A percentile compares a stretch with the other conserved stretches of the same genome.
phyloP scores from a whole-genome alignment of 768 basidiomycete species.

The Lactarius deliciosus region DNA sequence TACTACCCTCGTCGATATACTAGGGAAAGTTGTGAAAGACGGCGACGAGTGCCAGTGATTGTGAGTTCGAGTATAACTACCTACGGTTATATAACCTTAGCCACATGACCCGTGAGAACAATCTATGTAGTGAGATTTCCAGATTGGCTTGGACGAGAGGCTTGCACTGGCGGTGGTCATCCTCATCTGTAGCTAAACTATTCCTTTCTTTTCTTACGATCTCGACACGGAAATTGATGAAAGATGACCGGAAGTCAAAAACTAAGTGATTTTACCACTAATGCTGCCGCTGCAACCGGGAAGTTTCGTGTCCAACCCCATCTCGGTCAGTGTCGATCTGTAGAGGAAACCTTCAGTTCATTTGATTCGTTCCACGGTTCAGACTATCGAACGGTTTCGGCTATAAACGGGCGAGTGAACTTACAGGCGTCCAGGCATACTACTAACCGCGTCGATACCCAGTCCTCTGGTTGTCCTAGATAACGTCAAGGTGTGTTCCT shows the following conservation, averaged over 20 bases:
- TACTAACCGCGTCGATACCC: conserved; percentile 24
- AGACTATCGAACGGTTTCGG: conserved; percentile 99
- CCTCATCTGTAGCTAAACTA: not conserved
- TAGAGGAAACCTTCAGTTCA: not conserved
- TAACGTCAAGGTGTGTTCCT: conserved; percentile 81
- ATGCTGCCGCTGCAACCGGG: conserved; percentile 85
- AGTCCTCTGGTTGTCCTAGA: conserved; percentile 96
- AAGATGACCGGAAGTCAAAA: conserved; percentile 19
- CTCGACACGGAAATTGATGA: conserved; percentile 9
- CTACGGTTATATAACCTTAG: not conserved
- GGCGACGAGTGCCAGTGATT: not conserved
- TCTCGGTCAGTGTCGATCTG: conserved; percentile 52
- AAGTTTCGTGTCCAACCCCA: conserved; percentile 89
- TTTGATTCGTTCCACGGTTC: conserved; percentile 24
- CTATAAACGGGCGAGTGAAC: conserved; percentile 85
- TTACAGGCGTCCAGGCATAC: not conserved
- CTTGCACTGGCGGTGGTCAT: not conserved
- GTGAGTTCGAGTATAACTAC: no score
- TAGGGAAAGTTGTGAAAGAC: conserved; percentile 6
- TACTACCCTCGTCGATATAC: conserved; percentile 12
- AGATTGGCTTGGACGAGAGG: conserved; percentile 13
- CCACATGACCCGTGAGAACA: conserved; percentile 22
- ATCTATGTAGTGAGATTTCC: conserved; percentile 1
- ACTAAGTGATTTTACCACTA: conserved; percentile 45
- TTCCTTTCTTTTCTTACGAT: conserved; percentile 11